Evolutionary conservation across 2,329 filamentous ascomycete genomes (phyloP), one percentile per base, ranked within the genome.

Genomic region (Hansfordia pulvinata): DNA sequence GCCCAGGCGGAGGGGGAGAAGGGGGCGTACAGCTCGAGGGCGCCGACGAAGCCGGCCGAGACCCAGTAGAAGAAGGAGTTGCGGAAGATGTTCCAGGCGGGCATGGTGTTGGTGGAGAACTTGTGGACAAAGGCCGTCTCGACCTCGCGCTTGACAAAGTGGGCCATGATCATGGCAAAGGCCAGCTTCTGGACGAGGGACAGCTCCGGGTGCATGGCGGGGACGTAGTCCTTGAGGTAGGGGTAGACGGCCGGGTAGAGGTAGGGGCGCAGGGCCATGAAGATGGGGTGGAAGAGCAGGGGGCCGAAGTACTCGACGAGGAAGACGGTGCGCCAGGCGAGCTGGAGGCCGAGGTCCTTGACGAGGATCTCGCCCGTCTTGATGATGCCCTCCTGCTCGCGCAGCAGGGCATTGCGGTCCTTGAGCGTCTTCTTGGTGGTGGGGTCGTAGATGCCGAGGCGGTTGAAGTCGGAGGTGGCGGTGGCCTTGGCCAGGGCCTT

Each of bases 51-150:
- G 25, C 90, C 90, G 4, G 79, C 77, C 29, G 88, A 55, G 18
- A 77, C 44, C 90, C 90, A 98, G 70, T 98, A 98, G 62, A 94
- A 88, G 39, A 69, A 71, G 38, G 77, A 84, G 67, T 98, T 98
- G 58, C 88, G 90, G 69, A 94, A 78, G 49, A 98, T 83, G 62
- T 93, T 93, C 47, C 56, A 59, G 31, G 70, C 67, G 11, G 90
- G 90, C 90, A 98, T 98, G 25, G 90, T 98, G 44, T 80, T 83
- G 35, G 79, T 74, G 30, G 84, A 88, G 64, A 98, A 98, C 49
- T 83, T 84, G 64, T 98, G 90, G 35, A 98, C 70, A 50, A 90
- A 93, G 35, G 93, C 49, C 1, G 90, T 96, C 61, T 98, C 90
- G 38, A 83, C 66, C 61, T 98, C 90, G 47, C 90, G 85, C 69